Base-by-base conservation (phyloP, 352 stramenopile genomes). In the Peronospora tabacina region DNA sequence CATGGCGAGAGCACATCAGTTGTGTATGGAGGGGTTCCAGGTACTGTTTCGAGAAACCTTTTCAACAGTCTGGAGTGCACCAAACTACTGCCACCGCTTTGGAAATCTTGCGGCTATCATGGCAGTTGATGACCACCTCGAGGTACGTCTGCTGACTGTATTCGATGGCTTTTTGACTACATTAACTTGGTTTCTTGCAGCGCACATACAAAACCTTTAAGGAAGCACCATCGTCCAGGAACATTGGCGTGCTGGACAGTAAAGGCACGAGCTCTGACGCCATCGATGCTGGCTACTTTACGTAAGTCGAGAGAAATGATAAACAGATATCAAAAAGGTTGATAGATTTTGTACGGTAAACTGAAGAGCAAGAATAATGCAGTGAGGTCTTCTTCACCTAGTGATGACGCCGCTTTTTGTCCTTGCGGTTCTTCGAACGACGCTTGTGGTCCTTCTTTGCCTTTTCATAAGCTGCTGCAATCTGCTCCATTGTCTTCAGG, bases 61-160 rank as follows among this genome's bases (percentile, higher is more conserved):
- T 47, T 85, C 77, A 12, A 94, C 83, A 7, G 73, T 94, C 34
- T 94, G 82, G 74, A 88, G 70, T 28, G 83, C 83, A 2, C 83
- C 83, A 6, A 94, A 94, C 68, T 94, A 94, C 54, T 94, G 83
- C 49, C 88, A 94, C 49, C 75, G 83, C 39, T 87, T 87, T 60
- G 76, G 76, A 39, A 87, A 87, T 56, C 58, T 87, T 11, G 76
- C 73, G 3, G 70, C 76, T 12, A 68, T 87, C 59, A 87, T 87
- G 76, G 64, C 67, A 10, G 66, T 87, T 30, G 73, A 82, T 46
- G 76, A 85, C 12, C 51, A 81, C 19, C 52, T 87, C 7, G 54
- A 84, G 32, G 75, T 87, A 54, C 24, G 54, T 60, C 1, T 38
- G 17, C 13, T 51, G 13, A 39, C 9, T 16, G 32, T 11, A 36